Evolutionary conservation across 352 stramenopile genomes (phyloP), one percentile per base, ranked within the genome.

Genomic region (Globisporangium alternatum): DNA sequence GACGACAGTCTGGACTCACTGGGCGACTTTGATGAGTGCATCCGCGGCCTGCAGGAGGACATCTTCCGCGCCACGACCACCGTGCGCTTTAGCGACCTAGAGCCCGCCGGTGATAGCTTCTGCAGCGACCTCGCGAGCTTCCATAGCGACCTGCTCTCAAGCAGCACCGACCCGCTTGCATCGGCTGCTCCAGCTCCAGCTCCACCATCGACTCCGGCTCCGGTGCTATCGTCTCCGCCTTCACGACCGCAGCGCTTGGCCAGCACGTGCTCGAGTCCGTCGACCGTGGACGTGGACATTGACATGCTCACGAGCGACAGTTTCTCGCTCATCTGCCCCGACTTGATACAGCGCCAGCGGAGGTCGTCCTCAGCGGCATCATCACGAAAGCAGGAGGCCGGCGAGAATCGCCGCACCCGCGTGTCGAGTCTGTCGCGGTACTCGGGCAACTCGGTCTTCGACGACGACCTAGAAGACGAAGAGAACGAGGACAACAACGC

Each of bases 11-110:
- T 55, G 0, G 65, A 65, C 8, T 69, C 70, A 54, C 52, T 80
- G 25, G 56, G 62, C 22, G 71, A 87, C 22, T 65, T 88, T 43
- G 62, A 87, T 19, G 67, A 77, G 22, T 78, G 74, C 10, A 85
- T 88, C 64, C 78, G 69, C 41, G 75, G 71, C n/a, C 81, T 90
- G 59, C 80, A 86, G 21, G 66, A 69, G n/a, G 71, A 83, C 28
- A 48, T 90, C 44, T 80, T 72, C 3, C 67, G 66, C 5, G 63
- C 76, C 13, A 77, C 69, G 2, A 73, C 56, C 15, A 74, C 59
- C 17, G 69, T 67, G 13, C 65, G 59, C 35, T 53, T 54, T 37
- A 63, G 55, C 56, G 35, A 60, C 21, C 9, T 68, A 35, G 25
- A 58, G 28, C 15, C 56, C 5, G 55, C 35, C 5, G 39, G 25